Evolutionary conservation across 176 grass and related monocot genomes (phyloP).

Genomic region (Elymus sibiricus): DNA sequence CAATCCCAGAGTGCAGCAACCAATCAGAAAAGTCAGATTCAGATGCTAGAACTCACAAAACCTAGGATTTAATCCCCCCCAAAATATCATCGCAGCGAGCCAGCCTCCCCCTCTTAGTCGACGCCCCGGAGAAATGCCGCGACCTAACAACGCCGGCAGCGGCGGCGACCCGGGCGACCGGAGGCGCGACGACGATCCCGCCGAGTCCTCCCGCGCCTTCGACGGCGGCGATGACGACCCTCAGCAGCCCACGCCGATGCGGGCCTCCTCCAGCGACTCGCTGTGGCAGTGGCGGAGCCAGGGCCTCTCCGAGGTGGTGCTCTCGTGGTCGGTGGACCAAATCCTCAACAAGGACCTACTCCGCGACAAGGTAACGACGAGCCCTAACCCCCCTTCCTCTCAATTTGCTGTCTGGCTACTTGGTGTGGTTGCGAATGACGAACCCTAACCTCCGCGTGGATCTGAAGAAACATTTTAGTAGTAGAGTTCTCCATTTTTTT

Average conservation of each 20-base stretch:
- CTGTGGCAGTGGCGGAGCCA: constrained; percentile 43
- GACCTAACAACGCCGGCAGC: constrained; percentile 1
- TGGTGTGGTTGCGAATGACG: neutral
- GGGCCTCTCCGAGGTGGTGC: constrained; percentile 48
- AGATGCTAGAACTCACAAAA: neutral
- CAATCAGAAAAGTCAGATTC: constrained; percentile 8
- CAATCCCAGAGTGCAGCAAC: neutral
- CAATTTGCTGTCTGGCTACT: neutral
- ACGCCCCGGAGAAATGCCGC: constrained; percentile 34
- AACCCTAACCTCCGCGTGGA: neutral
- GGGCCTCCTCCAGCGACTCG: constrained; percentile 18
- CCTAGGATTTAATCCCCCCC: neutral
- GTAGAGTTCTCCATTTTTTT: neutral
- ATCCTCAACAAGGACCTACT: constrained; percentile 62
- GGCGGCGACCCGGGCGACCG: constrained; percentile 24
- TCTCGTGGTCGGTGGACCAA: constrained; percentile 67
- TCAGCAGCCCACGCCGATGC: neutral
- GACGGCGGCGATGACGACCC: constrained; percentile 17
- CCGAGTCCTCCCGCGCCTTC: neutral
- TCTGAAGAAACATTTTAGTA: constrained; percentile 16
- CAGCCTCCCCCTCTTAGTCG: neutral
- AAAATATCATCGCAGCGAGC: constrained; percentile 14
- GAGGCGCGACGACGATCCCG: constrained; percentile 20
- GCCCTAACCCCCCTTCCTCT: neutral
- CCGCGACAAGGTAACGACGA: constrained; percentile 48